Evolutionary conservation across 2,329 filamentous ascomycete species (phyloP), one percentile per base, ranked within the genome.

Genomic region (Claviceps digitariae): DNA sequence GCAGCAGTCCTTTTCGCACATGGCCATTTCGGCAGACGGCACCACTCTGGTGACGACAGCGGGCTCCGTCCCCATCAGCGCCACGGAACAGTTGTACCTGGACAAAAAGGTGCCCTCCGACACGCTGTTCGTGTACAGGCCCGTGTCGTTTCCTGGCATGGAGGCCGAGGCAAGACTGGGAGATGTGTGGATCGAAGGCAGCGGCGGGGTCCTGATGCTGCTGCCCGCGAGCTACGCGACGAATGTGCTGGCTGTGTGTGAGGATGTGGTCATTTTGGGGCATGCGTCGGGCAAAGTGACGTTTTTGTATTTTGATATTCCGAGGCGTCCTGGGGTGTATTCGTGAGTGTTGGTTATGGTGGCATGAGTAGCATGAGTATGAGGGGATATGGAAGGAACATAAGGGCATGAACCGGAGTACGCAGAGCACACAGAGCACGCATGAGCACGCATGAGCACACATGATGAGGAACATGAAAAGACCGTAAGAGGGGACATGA

Each of bases 231-330:
- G 52, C 34, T 54, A 56, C 31, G 31, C 54, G 4, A 43, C 54
- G 7, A 54, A 48, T 17, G 52, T 56, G 49, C 45, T 54, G 50
- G 52, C 54, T 25, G 41, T 53, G 20, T 56, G 54, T 41, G 52
- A 47, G 34, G 52, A 56, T 17, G 50, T 56, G 20, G 25, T 56
- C 2, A 56, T 56, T 52, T 10, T 56, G 50, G 54, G 54, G 21
- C 54, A 56, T n/a, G 54, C 54, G 17, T 56, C 54, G 13, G 54
- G 54, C 12, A 56, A 54, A 25, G 52, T 56, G 40, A 54, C 54
- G n/a, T 56, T 56, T 50, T 47, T 56, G 3, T 56, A 56, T 45
- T 56, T 56, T 43, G 50, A 54, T 13, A 52, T 56, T 5, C 52
- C 52, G 1, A 54, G 34, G 36, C 21, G 50, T n/a, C 54, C 52